Evolutionary conservation across 345 rosid species (phyloP), one percentile per base, ranked within the genome.

Genomic region (Theobroma cacao): DNA sequence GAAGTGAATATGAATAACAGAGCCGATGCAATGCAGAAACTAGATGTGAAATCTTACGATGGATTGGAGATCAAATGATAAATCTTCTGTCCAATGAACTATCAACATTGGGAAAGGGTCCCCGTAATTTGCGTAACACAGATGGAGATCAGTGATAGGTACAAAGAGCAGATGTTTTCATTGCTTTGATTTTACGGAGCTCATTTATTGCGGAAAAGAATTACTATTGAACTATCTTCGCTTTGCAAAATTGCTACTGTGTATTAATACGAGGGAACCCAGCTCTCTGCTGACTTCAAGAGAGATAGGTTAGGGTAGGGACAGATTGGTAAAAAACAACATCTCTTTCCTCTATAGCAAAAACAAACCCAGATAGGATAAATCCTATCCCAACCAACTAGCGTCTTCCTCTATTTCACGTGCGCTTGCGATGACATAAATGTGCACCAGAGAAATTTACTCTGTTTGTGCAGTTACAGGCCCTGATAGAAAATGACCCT

Each of bases 61-160:
- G 48, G 58, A 61, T 64, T 75, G 47, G 38, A 34, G 73, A 69
- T 38, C 52, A 48, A 75, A 1, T 45, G 53, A 60, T 8, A 40
- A 66, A 68, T 36, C 34, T 76, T 2, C 13, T 34, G 53, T 72
- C 75, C 41, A n/a, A 40, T 55, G 85, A 83, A 71, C 84, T 33
- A 78, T 86, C 87, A 76, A 78, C 64, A 14, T 75, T 45, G 13
- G 43, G 1, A 72, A 36, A 30, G 30, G 73, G 60, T 63, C 55
- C 71, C 75, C 75, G 24, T 63, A 40, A 72, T 71, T 71, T 76
- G 67, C 50, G 31, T 58, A 75, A 41, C 22, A 72, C 55, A 80
- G 71, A 34, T 62, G 53, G 20, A 45, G 48, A 79, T 38, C n/a
- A 22, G 0, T 77, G 77, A 80, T 65, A 61, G 59, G 38, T 74